Percentiles rank a stretch among this genome's conserved stretches.
phyloP scores from a whole-genome alignment of 192 early-diverging fungal species.

The Backusella psychrophila region DNA sequence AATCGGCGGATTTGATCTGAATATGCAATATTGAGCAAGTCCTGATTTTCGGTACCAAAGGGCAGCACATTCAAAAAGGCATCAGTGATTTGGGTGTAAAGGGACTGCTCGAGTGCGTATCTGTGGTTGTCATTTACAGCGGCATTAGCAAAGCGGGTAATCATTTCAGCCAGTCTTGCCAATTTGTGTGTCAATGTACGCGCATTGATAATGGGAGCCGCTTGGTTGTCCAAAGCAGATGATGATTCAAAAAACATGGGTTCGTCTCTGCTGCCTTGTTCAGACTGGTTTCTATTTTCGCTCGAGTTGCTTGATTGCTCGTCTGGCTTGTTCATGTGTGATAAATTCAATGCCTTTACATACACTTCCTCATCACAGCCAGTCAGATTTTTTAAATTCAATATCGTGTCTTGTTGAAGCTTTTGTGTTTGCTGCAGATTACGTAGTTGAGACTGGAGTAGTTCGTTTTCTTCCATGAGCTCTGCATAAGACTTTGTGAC shows the following conservation, averaged over 20 bases:
- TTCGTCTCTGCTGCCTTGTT: neutral
- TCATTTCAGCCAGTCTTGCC: slow-evolving; percentile 14
- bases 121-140: neutral
- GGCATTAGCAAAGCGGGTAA: slow-evolving; percentile 15
- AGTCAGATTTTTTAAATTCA: slow-evolving; percentile 25
- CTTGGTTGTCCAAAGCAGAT: neutral
- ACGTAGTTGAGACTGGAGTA: slow-evolving; percentile 30
- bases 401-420: slow-evolving; percentile 31
- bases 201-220: slow-evolving; percentile 4
- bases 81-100: slow-evolving; percentile 20
- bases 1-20: slow-evolving; percentile 37
- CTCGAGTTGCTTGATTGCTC: neutral
- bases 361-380: slow-evolving; percentile 13
- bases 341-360: slow-evolving; percentile 14
- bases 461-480: slow-evolving; percentile 39
- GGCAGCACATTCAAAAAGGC: slow-evolving; percentile 31
- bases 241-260: neutral
- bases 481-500: slow-evolving; percentile 36
- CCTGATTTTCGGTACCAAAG: slow-evolving; percentile 37
- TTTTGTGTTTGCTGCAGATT: slow-evolving; percentile 29
- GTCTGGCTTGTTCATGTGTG: neutral
- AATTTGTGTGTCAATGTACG: slow-evolving; percentile 17
- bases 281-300: neutral
- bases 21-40: slow-evolving; percentile 37
- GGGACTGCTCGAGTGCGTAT: slow-evolving; percentile 19